Conservation (phyloP, 192 early-diverging fungal genomes). For the Spinellus fusiger region DNA sequence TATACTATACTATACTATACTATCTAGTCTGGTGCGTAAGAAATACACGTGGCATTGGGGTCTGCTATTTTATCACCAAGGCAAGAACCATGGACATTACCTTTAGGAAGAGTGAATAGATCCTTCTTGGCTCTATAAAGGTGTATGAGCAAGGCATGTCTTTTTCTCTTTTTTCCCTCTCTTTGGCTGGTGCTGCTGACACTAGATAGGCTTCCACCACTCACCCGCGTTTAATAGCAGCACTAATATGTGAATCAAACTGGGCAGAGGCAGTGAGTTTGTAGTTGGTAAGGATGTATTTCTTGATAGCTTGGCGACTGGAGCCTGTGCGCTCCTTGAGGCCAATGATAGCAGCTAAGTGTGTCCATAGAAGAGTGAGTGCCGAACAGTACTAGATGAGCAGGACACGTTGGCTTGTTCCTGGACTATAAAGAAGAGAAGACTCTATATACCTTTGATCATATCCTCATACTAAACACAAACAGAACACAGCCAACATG, state of each 20-base stretch:
- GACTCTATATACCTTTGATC: conserved; percentile 18
- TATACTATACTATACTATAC: neutral
- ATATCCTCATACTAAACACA: conserved; percentile 30
- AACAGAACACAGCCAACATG: neutral
- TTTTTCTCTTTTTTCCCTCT: neutral
- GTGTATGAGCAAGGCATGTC: neutral
- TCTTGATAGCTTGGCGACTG: conserved; percentile 68
- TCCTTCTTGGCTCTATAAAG: conserved; percentile 47
- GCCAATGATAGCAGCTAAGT: conserved; percentile 39
- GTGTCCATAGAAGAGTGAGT: neutral
- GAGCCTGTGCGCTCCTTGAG: conserved; percentile 70
- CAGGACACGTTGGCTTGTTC: neutral
- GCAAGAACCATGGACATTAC: conserved; percentile 1
- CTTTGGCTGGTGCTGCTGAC: too few species aligned
- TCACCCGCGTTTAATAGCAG: conserved; percentile 56
- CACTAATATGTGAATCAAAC: conserved; percentile 51
- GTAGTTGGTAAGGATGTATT: conserved; percentile 72
- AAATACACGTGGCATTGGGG: too few species aligned
- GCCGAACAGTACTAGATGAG: neutral
- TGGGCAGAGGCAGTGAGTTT: conserved; percentile 39
- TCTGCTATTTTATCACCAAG: neutral
- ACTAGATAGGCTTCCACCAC: too few species aligned
- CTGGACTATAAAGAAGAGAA: neutral
- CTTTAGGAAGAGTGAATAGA: conserved; percentile 63
- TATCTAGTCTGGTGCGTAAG: too few species aligned